These are phyloP conservation scores for Dactylella cylindrospora DNA, from an alignment of 2,329 filamentous ascomycete genomes.

Conservation along the genomic window DNA sequence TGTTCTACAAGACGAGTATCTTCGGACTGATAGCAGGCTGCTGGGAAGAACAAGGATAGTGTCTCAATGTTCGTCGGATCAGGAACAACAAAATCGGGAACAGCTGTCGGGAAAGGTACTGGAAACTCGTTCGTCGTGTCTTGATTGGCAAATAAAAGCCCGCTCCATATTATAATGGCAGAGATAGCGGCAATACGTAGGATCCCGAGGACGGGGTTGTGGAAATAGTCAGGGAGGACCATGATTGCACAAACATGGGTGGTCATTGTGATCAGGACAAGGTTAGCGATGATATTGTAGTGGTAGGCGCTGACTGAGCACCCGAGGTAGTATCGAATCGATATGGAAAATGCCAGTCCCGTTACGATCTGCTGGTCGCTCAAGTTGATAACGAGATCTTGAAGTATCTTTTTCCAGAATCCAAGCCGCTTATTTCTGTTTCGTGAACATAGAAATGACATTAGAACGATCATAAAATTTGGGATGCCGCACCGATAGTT, in stretches of 20 bases:
- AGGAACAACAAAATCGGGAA: neutral
- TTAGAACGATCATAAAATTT: neutral
- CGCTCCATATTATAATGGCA: neutral
- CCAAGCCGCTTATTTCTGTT: neutral
- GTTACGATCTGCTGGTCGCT: slow-evolving; percentile 3
- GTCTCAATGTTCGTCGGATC: neutral
- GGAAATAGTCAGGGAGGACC: slow-evolving; percentile 4
- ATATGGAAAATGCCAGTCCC: neutral
- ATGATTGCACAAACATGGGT: slow-evolving; percentile 5
- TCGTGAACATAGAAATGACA: neutral
- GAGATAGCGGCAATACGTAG: neutral
- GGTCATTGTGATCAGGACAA: slow-evolving; percentile 4
- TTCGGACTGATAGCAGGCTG: slow-evolving; percentile 3
- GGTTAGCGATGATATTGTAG: slow-evolving; percentile 6
- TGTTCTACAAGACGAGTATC: neutral
- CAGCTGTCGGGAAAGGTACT: neutral
- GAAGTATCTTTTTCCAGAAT: neutral
- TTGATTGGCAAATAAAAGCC: slow-evolving; percentile 1
- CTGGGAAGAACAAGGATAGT: neutral
- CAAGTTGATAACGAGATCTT: slow-evolving; percentile 2
- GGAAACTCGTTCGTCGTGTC: neutral
- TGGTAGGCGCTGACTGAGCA: neutral
- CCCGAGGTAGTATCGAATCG: slow-evolving; percentile 1
- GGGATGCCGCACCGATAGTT: too few relatives aligned
- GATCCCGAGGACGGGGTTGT: neutral